Percentiles rank a stretch among this genome's conserved stretches.
Evolutionary conservation across 176 grass and related monocot species (phyloP).

Genomic region (Musa beccarii): DNA sequence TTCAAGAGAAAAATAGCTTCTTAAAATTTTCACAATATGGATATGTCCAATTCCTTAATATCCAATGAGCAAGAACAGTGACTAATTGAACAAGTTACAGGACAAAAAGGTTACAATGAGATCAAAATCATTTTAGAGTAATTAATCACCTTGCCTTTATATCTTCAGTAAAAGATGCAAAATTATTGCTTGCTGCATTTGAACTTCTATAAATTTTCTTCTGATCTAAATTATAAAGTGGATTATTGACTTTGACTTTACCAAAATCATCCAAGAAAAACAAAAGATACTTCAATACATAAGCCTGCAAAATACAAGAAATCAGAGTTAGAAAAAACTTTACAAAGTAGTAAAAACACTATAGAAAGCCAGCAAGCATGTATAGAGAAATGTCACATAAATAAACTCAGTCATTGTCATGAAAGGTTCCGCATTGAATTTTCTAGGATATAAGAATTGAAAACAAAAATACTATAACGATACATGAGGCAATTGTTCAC

Average conservation of each 20-base stretch:
- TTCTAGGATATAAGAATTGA: background rate
- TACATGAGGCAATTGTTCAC: background rate
- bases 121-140: slow-evolving; percentile 16
- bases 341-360: background rate
- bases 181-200: slow-evolving; percentile 47
- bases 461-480: background rate
- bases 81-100: slow-evolving; percentile 22
- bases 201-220: slow-evolving; percentile 49
- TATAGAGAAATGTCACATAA: background rate
- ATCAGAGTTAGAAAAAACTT: slow-evolving; percentile 17
- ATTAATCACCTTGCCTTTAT: slow-evolving; percentile 76
- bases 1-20: background rate
- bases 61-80: background rate
- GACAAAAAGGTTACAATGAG: slow-evolving; percentile 8
- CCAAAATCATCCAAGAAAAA: slow-evolving; percentile 71
- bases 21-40: background rate
- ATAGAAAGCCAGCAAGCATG: background rate
- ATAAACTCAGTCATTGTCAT: background rate
- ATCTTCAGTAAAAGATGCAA: slow-evolving; percentile 74
- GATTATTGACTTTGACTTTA: slow-evolving; percentile 51
- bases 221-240: slow-evolving; percentile 40
- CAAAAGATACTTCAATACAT: slow-evolving; percentile 92
- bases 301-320: slow-evolving; percentile 59
- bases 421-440: background rate
- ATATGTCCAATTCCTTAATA: background rate